phyloP scores from a whole-genome alignment of 1,139 yeast genomes.

The Magnusiomyces clavatus region DNA sequence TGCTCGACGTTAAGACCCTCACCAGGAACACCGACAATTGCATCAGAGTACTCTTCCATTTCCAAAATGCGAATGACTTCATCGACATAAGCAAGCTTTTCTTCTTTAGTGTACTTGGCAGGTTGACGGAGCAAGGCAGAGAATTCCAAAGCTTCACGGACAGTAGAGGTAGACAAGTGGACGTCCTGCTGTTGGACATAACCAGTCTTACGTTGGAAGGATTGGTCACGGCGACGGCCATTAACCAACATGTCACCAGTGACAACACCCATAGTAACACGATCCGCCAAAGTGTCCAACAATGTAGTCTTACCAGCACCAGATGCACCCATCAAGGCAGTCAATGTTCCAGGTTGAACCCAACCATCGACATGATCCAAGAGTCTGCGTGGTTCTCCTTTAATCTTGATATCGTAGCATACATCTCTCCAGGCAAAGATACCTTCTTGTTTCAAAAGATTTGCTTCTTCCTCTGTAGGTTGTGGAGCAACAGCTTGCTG shows the following conservation, averaged over 20 bases:
- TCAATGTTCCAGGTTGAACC: constrained; percentile 64
- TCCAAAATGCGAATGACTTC: constrained; percentile 61
- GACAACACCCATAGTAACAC: constrained; percentile 72
- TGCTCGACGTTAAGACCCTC: constrained; percentile 64
- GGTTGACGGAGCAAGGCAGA: constrained; percentile 72
- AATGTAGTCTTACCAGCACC: constrained; percentile 78
- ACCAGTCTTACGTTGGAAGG: constrained; percentile 77
- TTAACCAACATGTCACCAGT: constrained; percentile 71
- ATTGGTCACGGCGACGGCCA: constrained; percentile 57
- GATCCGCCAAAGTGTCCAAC: constrained; percentile 61
- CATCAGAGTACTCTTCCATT: constrained; percentile 69
- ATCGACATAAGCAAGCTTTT: constrained; percentile 65
- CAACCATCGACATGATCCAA: constrained; percentile 64
- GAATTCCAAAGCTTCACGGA: constrained; percentile 62
- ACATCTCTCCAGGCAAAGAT: constrained; percentile 70
- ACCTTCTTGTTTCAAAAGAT: constrained; percentile 24
- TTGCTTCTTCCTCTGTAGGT: constrained; percentile 8
- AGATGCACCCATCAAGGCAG: constrained; percentile 74
- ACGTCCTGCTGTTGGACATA: constrained; percentile 75
- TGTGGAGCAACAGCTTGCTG: constrained; percentile 25
- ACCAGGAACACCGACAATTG: constrained; percentile 71
- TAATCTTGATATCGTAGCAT: constrained; percentile 58
- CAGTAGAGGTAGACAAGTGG: constrained; percentile 60
- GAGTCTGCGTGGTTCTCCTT: constrained; percentile 43
- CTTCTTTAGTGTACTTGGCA: constrained; percentile 40